Base-by-base conservation (phyloP, 177 flowering plant genomes). In the Telopea speciosissima region DNA sequence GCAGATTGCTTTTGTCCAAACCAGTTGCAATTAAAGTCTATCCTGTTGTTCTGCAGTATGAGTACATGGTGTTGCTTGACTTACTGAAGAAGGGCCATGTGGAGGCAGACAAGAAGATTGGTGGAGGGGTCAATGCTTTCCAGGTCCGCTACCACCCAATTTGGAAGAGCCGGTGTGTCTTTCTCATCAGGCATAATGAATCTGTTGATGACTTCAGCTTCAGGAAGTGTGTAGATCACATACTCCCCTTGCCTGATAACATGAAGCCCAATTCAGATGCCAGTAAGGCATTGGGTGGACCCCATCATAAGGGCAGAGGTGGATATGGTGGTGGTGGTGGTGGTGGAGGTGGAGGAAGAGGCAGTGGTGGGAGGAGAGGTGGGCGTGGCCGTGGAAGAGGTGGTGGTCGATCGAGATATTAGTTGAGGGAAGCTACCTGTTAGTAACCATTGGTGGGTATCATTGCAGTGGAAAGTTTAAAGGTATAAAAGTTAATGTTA, bases 211-310 rank as follows among this genome's bases (percentile, higher is more conserved):
- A 95, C 74, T 95, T 95, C 83, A 95, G 99, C 84, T 92, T 90
- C 82, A 84, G 99, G 78, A 95, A 95, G 85, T 95, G 97, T 72
- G 90, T 95, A 49, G 92, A 95, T 78, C 88, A 85, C 42, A 91
- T 95, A n/a, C 85, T 85, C 22, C 97, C 97, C 31, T 69, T 95
- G 77, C 99, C 99, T 8, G 96, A 90, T 67, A 77, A 86, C 77
- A 86, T 95, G 94, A 87, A 90, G 76, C 62, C 71, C 2, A 83
- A 81, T 58, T 5, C 76, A 60, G 83, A 84, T 54, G 86, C 73
- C 42, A 83, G 85, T 71, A 83, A 77, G 74, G 85, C 77, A 6
- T 77, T 80, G 68, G 83, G 86, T n/a, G 79, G 86, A 8, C 54
- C 54, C 54, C 54, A 49, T 11, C 54, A 16, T 49, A 16, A 16